Evolutionary conservation across 2,329 filamentous ascomycete species (phyloP).

Genomic region (Immersiporthe knoxdaviesiana): DNA sequence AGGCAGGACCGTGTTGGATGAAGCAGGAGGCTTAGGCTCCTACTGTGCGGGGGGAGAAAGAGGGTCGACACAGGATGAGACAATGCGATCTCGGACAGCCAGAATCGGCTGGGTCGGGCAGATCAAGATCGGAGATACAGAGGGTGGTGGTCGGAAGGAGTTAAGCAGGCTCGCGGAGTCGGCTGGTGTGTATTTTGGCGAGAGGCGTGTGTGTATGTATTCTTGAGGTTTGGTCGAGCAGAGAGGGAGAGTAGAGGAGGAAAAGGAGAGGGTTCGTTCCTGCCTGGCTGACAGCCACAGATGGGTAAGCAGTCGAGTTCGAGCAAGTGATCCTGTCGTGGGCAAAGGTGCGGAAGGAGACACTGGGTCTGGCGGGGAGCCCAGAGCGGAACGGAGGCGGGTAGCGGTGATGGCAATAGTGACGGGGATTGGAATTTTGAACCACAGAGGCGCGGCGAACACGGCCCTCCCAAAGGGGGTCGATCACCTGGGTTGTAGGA

Average conservation of each 20-base stretch:
- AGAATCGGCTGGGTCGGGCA: neutral
- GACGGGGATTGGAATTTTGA: neutral
- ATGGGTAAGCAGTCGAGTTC: slow-evolving; percentile 8
- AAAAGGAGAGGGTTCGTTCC: neutral
- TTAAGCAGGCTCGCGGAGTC: slow-evolving; percentile 3
- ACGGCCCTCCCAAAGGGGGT: neutral
- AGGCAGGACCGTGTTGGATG: neutral
- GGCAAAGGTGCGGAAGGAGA: neutral
- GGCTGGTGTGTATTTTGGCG: neutral
- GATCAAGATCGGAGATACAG: neutral
- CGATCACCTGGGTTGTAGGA: neutral
- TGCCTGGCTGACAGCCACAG: slow-evolving; percentile 3
- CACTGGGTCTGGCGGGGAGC: neutral
- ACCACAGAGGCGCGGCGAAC: neutral
- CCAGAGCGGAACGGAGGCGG: neutral
- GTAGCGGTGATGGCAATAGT: neutral
- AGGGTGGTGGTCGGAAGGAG: neutral
- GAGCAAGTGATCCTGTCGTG: neutral
- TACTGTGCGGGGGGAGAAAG: neutral
- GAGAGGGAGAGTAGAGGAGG: neutral
- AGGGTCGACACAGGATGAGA: neutral
- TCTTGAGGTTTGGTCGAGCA: neutral
- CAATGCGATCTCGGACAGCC: slow-evolving; percentile 2
- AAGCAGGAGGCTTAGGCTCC: neutral
- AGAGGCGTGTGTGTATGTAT: neutral